Evolutionary conservation across 2,329 filamentous ascomycete species (phyloP).

Genomic region (Metarhizium robertsii): DNA sequence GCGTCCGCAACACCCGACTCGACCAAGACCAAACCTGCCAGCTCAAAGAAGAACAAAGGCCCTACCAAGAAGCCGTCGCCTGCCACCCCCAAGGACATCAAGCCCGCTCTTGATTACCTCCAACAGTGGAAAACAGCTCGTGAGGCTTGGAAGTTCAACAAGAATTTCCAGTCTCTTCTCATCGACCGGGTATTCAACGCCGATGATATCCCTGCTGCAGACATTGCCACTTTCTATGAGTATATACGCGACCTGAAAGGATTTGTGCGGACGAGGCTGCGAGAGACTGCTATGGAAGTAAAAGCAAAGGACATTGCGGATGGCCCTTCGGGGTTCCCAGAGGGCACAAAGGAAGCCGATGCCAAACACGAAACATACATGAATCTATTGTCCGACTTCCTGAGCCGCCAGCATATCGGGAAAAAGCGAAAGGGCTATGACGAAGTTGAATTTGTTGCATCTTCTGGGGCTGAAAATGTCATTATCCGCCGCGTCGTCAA

Average conservation of each 20-base stretch:
- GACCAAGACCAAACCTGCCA: slow-evolving; percentile 26
- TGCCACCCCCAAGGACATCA: slow-evolving; percentile 35
- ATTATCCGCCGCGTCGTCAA: slow-evolving; percentile 49
- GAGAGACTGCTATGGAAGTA: slow-evolving; percentile 54
- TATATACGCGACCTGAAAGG: slow-evolving; percentile 78
- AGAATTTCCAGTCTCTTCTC: slow-evolving; percentile 77
- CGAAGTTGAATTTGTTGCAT: slow-evolving; percentile 42
- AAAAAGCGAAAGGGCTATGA: slow-evolving; percentile 41
- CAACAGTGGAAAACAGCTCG: slow-evolving; percentile 63
- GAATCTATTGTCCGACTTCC: slow-evolving; percentile 41
- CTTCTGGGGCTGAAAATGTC: slow-evolving; percentile 36
- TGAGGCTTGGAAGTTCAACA: slow-evolving; percentile 88
- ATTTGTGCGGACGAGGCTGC: slow-evolving; percentile 58
- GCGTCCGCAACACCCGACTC: slow-evolving; percentile 11
- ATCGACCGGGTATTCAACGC: slow-evolving; percentile 74
- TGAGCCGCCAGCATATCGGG: slow-evolving; percentile 24
- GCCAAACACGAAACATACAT: slow-evolving; percentile 45
- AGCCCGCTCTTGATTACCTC: slow-evolving; percentile 67
- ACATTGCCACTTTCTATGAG: slow-evolving; percentile 60
- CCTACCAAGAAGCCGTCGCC: slow-evolving; percentile 28
- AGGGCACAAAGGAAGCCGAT: slow-evolving; percentile 37
- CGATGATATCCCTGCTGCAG: slow-evolving; percentile 58
- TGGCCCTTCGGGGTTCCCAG: slow-evolving; percentile 37
- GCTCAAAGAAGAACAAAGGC: slow-evolving; percentile 26
- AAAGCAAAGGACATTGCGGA: slow-evolving; percentile 47